Base-by-base conservation (phyloP, 768 basidiomycete species). In the Phlegmacium glaucopus region DNA sequence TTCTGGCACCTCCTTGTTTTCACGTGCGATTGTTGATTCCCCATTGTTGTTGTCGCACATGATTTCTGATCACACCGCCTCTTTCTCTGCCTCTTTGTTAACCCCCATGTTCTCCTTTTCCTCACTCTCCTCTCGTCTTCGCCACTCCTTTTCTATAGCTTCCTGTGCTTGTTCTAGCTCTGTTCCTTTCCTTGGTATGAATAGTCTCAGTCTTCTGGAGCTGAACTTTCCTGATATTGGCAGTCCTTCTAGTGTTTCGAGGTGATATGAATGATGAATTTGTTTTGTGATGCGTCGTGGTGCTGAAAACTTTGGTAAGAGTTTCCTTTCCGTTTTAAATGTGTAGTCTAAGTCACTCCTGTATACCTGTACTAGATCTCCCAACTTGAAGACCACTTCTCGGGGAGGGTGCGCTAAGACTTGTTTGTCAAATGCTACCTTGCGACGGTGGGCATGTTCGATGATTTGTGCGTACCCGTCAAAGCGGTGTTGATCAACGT, bases 321-420 rank as follows among this genome's bases (percentile, higher is more conserved):
- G 39, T 40, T 72, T 72, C 13, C 56, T 22, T 18, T 59, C 50
- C 1, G 58, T 56, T 15, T 51, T 54, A 41, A 64, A 54, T 0
- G 62, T 70, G 42, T 59, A 51, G 27, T 61, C 62, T 3, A 60
- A 54, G 8, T 60, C 48, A 9, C 46, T 64, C 12, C 58, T 35
- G 16, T 61, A 61, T 0, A 69, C 50, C 49, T 71, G 68, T 4
- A 68, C 62, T 1, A 71, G 57, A 10, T 68, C 46, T 0, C 64
- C 62, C 7, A 9, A 6, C 4, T 44, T 5, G 44, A 70, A 71
- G 1, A 48, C 26, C 6, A 66, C 59, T 26, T 54, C 59, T 1
- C 62, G 52, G 7, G 56, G 42, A 5, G 35, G 27, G 8, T 13
- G 30, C 9, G 30, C 30, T 32, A 32, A 8, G 9, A 32, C 30